Evolutionary conservation across 192 early-diverging fungal genomes (phyloP).

Genomic region (Rhizoclosmatium globosum): DNA sequence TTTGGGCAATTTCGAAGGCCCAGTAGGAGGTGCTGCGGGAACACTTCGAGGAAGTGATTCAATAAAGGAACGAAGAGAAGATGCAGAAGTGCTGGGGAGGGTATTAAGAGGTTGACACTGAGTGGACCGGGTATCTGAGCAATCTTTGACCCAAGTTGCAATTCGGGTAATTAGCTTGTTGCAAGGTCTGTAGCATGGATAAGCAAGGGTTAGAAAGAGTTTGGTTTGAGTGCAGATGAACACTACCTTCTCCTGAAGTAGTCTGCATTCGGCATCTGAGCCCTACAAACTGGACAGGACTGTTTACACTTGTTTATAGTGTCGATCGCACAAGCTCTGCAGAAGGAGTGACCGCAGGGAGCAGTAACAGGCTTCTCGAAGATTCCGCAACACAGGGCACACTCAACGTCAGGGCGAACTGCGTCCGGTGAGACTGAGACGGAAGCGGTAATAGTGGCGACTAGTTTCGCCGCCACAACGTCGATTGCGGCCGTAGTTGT

Average conservation of each 20-base stretch:
- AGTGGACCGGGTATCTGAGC: neutral
- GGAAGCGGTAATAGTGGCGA: neutral
- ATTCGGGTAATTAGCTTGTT: neutral
- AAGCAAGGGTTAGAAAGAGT: neutral
- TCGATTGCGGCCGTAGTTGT: neutral
- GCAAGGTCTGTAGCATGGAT: neutral
- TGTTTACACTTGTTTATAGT: slow-evolving; percentile 2
- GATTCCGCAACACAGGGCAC: slow-evolving; percentile 64
- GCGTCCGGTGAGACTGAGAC: neutral
- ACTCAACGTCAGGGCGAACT: slow-evolving; percentile 58
- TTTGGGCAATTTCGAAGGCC: slow-evolving; percentile 38
- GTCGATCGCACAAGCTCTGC: slow-evolving; percentile 57
- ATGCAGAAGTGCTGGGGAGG: neutral
- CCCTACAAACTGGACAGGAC: slow-evolving; percentile 35
- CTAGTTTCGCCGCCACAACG: neutral
- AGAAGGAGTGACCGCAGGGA: slow-evolving; percentile 73
- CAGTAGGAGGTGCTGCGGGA: neutral
- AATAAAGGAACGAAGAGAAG: neutral
- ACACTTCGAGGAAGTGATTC: neutral
- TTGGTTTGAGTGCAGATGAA: neutral
- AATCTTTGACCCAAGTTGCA: slow-evolving; percentile 12
- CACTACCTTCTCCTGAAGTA: slow-evolving; percentile 21
- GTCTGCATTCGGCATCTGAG: neutral
- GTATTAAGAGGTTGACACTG: neutral
- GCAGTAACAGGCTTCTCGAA: slow-evolving; percentile 68